Evolutionary conservation across 352 stramenopile species (phyloP), one percentile per base, ranked within the genome.

Genomic region (Globisporangium uncinulatum): DNA sequence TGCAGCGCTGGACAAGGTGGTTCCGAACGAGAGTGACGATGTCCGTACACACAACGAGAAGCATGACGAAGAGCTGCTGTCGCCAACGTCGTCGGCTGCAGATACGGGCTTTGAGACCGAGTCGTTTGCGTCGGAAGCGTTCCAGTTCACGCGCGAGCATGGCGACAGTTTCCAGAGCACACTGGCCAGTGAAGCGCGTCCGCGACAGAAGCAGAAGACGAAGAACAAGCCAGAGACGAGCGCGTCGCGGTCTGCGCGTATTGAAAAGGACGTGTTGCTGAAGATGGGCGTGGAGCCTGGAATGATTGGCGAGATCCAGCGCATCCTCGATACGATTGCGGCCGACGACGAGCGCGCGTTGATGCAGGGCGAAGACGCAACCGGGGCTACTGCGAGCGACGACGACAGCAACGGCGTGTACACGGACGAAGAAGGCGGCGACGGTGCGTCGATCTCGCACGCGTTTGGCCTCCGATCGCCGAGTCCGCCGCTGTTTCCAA

Each of bases 281-380:
- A 82, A 79, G 49, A 85, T 90, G 75, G 79, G 77, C 14, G 77
- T 90, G 24, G 74, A 83, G 39, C 72, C 77, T 42, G 74, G 73
- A 31, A 84, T 90, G 79, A 70, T 90, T n/a, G 71, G 66, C 24
- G 79, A 90, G 51, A 80, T 90, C 41, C 79, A 90, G 54, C 73
- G 75, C 48, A 70, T 87, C 20, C 62, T 90, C 29, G 77, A 90
- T 44, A 62, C 63, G 13, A 66, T 86, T 10, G 67, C 66, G 15
- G 73, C 76, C 0, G 72, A 86, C 19, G 74, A 89, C 64, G 68
- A 76, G 44, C 36, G 6, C 19, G 20, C 19, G 34, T 15, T 32
- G 51, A 57, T 57, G 51, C 41, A 48, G 17, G 4, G 17, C 17
- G 72, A 75, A 53, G 68, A 75, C 47, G 67, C 36, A 65, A 54